These are phyloP conservation scores for Amaranthus palmeri DNA, from an alignment of 148 eudicot genomes.

Conservation along the genomic window DNA sequence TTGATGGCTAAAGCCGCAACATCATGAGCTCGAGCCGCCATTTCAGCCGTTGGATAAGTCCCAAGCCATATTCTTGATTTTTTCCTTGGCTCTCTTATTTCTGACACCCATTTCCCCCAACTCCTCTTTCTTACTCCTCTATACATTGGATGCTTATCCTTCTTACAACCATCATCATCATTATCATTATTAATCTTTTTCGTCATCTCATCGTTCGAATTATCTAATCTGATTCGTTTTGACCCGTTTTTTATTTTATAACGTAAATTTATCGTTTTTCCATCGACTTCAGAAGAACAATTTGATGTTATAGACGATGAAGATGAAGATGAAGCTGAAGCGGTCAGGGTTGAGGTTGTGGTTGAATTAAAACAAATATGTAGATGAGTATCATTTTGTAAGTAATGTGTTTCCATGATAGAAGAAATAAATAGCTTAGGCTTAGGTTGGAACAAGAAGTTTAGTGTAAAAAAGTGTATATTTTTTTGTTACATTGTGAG, in stretches of 20 bases:
- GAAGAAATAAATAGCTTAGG: background rate
- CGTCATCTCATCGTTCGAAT: background rate
- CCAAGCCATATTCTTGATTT: conserved; percentile 76
- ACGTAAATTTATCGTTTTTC: background rate
- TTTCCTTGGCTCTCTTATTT: conserved; percentile 60
- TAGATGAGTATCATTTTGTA: conserved; percentile 15
- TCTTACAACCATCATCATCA: background rate
- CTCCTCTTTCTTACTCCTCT: conserved; percentile 53
- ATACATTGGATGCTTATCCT: conserved; percentile 25
- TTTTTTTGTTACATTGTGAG: conserved; percentile 7
- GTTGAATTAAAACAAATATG: background rate
- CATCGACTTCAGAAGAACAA: background rate
- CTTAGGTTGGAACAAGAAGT: background rate
- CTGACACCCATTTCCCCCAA: conserved; percentile 79
- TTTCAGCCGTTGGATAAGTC: conserved; percentile 60
- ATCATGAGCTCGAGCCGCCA: conserved; percentile 75
- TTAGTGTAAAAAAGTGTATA: background rate
- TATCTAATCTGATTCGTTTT: conserved; percentile 9
- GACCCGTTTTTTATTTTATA: conserved; percentile 7
- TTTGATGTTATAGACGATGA: conserved; percentile 3
- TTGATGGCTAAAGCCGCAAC: conserved; percentile 69
- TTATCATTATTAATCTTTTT: background rate
- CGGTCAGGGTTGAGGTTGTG: background rate
- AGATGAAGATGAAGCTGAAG: too few relatives aligned
- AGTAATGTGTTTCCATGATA: conserved; percentile 24